Percentiles rank a stretch among this genome's conserved stretches.
These are phyloP conservation scores for Peterozyma xylosa DNA, from an alignment of 805 yeast genomes.

Conservation along the genomic window DNA sequence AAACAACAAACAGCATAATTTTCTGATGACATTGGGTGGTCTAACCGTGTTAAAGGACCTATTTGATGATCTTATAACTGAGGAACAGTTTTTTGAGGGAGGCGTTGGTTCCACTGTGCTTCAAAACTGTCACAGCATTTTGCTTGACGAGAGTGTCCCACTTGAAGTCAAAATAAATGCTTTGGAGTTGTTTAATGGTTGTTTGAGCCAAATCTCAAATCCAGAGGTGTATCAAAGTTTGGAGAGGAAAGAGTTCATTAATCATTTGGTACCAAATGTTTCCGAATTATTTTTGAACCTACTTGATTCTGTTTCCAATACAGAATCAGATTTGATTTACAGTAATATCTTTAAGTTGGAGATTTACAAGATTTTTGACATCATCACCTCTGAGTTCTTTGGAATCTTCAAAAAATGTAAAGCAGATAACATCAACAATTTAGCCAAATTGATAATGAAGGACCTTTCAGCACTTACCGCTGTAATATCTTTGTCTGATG, in stretches of 20 bases:
- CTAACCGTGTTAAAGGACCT: constrained; percentile 62
- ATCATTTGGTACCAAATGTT: constrained; percentile 18
- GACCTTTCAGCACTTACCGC: constrained; percentile 14
- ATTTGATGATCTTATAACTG: constrained; percentile 79
- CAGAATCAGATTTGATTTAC: constrained; percentile 9
- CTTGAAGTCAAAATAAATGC: constrained; percentile 38
- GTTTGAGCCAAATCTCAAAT: constrained; percentile 44
- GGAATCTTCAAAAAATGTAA: constrained; percentile 10
- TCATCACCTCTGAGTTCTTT: constrained; percentile 17
- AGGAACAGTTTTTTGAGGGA: constrained; percentile 76
- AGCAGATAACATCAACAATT: background rate
- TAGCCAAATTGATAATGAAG: constrained; percentile 10
- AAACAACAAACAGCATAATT: constrained; percentile 18
- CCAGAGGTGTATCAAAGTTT: constrained; percentile 35
- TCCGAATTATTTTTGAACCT: constrained; percentile 16
- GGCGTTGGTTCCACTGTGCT: constrained; percentile 55
- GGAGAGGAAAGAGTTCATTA: constrained; percentile 28
- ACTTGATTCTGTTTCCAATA: constrained; percentile 5
- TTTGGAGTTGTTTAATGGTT: constrained; percentile 42
- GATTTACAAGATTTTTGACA: constrained; percentile 19
- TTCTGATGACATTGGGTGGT: constrained; percentile 41
- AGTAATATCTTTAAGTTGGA: constrained; percentile 17
- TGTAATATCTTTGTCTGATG: constrained; percentile 10
- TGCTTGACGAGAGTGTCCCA: constrained; percentile 21
- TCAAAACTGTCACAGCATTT: constrained; percentile 36